These are phyloP conservation scores for Didymellaceae sp. DNA, from an alignment of 2,329 filamentous ascomycete genomes.

Conservation along the genomic window DNA sequence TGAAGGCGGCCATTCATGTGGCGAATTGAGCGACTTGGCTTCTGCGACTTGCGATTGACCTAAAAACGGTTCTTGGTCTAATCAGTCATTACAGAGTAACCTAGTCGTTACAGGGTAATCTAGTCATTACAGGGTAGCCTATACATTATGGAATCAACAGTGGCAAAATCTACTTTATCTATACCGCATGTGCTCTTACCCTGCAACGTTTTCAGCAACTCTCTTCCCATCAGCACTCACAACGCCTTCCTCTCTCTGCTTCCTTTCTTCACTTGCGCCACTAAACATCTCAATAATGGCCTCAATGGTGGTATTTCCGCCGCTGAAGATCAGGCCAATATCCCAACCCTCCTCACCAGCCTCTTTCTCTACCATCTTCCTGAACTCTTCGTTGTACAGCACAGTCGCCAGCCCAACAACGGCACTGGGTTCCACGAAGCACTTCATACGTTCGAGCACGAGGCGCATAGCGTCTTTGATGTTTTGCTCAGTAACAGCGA, in stretches of 20 bases:
- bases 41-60: background rate
- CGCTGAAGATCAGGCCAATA: constrained; percentile 66
- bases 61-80: too few species aligned
- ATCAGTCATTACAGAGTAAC: too few species aligned
- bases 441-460: constrained; percentile 86
- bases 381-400: constrained; percentile 84
- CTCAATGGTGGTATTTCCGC: constrained; percentile 70
- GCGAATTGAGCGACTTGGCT: background rate
- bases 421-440: constrained; percentile 87
- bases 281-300: constrained; percentile 64
- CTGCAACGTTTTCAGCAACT: constrained; percentile 56
- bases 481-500: constrained; percentile 79
- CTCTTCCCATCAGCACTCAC: constrained; percentile 51
- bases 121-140: too few species aligned
- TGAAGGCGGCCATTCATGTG: constrained; percentile 5
- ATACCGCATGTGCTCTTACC: constrained; percentile 28
- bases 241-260: constrained; percentile 50
- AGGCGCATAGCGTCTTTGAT: constrained; percentile 78
- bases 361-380: constrained; percentile 69
- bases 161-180: too few species aligned
- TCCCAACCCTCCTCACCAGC: constrained; percentile 78
- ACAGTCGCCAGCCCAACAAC: constrained; percentile 84
- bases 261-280: constrained; percentile 31
- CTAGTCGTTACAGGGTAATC: too few species aligned
- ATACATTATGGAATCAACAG: too few species aligned